Evolutionary conservation across 768 basidiomycete genomes (phyloP).

Genomic region (Russula ochroleuca): DNA sequence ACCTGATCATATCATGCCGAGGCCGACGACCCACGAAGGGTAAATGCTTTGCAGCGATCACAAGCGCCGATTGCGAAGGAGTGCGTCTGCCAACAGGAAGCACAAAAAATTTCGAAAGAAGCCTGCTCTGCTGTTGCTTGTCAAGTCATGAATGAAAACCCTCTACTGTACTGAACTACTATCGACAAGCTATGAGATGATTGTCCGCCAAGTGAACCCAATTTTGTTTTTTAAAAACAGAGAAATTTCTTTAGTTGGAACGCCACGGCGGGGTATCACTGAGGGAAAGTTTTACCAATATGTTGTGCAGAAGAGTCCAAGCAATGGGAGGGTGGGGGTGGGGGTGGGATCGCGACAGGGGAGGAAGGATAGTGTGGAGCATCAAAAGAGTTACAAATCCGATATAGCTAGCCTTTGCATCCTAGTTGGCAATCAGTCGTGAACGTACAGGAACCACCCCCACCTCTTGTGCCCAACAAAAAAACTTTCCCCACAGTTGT

Average conservation of each 20-base stretch:
- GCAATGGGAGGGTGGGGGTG: not conserved
- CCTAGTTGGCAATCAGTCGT: slow-evolving; percentile 10
- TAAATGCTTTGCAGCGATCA: not conserved
- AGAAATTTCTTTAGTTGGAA: not conserved
- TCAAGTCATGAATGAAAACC: not conserved
- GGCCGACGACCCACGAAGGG: not conserved
- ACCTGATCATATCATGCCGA: no score
- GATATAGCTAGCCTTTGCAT: slow-evolving; percentile 15
- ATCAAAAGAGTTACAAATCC: slow-evolving; percentile 2
- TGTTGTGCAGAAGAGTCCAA: slow-evolving; percentile 2
- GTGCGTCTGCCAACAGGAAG: no score
- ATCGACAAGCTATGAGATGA: not conserved
- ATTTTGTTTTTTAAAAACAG: not conserved
- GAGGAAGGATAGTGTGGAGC: not conserved
- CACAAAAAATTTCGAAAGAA: not conserved
- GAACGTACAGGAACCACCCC: slow-evolving; percentile 9
- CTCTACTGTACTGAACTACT: not conserved
- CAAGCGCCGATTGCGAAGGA: no score
- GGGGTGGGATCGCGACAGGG: not conserved
- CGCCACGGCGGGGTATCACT: slow-evolving; percentile 1
- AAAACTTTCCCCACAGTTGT: not conserved
- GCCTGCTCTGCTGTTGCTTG: not conserved
- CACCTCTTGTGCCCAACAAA: not conserved
- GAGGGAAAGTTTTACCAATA: not conserved
- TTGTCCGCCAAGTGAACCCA: not conserved